A percentile compares a stretch with the other conserved stretches of the same genome.
Conservation (phyloP, 495 filamentous ascomycete species). For the Parathielavia hyrcaniae region DNA sequence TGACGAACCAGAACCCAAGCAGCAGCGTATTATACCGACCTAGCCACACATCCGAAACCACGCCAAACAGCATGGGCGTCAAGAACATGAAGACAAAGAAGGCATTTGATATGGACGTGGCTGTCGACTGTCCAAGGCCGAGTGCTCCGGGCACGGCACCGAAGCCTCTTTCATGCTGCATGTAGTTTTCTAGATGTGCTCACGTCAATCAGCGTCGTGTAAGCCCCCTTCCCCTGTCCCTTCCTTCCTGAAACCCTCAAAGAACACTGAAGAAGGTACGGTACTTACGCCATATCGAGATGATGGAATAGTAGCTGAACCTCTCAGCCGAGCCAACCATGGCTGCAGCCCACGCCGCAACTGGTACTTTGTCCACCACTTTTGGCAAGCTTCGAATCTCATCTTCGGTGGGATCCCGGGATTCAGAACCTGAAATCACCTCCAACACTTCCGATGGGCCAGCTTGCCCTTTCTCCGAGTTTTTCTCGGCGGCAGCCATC, state of each 20-base stretch:
- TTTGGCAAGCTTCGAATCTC: constrained; percentile 18
- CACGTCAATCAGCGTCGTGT: not conserved
- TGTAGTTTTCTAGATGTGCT: constrained; percentile 24
- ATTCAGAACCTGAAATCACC: not conserved
- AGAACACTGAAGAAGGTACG: not conserved
- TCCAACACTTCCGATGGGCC: not conserved
- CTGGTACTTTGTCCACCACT: constrained; percentile 20
- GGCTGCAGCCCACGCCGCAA: constrained; percentile 23
- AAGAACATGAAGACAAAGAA: constrained; percentile 45
- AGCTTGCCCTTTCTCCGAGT: not conserved
- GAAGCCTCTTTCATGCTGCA: constrained; percentile 21
- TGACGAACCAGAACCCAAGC: constrained; percentile 25
- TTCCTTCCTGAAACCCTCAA: too few species aligned
- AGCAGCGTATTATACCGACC: constrained; percentile 30
- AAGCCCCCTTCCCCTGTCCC: not conserved
- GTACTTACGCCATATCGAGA: constrained; percentile 24
- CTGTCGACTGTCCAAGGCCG: constrained; percentile 38
- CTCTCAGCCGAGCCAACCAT: constrained; percentile 22
- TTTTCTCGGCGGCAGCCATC: not conserved
- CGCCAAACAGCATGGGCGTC: constrained; percentile 27
- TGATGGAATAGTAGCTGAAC: constrained; percentile 24
- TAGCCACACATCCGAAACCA: constrained; percentile 31
- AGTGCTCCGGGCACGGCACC: constrained; percentile 33
- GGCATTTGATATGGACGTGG: constrained; percentile 47
- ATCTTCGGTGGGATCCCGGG: constrained; percentile 22